These are phyloP conservation scores for Calonectria henricotiae DNA, from an alignment of 2,329 filamentous ascomycete genomes.

Conservation along the genomic window DNA sequence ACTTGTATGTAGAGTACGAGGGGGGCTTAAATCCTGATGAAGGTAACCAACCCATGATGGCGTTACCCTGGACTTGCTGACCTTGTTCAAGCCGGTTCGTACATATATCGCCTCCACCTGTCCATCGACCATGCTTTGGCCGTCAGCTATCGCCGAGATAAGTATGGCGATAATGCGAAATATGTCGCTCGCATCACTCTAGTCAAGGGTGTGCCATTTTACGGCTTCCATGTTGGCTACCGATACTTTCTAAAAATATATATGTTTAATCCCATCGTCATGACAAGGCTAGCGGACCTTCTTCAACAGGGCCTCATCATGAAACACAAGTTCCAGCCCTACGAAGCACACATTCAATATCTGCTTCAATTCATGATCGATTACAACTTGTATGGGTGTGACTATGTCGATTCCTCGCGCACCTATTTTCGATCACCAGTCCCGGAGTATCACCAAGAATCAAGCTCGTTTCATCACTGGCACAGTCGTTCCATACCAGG, in stretches of 20 bases:
- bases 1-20: constrained; percentile 91
- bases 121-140: constrained; percentile 94
- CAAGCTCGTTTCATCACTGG: constrained; percentile 80
- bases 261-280: constrained; percentile 88
- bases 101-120: constrained; percentile 84
- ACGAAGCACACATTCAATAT: constrained; percentile 94
- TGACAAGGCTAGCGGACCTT: constrained; percentile 90
- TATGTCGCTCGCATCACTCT: constrained; percentile 94
- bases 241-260: constrained; percentile 95
- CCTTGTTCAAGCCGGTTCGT: constrained; percentile 74
- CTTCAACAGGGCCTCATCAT: constrained; percentile 91
- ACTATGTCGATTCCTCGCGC: constrained; percentile 83
- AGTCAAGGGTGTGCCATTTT: constrained; percentile 95
- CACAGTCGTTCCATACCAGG: constrained; percentile 80
- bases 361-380: constrained; percentile 98
- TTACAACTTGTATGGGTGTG: constrained; percentile 97
- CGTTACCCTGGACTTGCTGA: constrained; percentile 33
- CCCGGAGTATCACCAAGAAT: constrained; percentile 76
- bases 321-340: constrained; percentile 88
- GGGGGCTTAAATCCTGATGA: constrained; percentile 78
- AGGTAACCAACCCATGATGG: constrained; percentile 67
- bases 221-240: constrained; percentile 95
- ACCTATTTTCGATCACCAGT: constrained; percentile 83
- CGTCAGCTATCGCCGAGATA: constrained; percentile 85
- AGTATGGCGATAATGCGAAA: constrained; percentile 75